phyloP scores from a whole-genome alignment of 2,329 filamentous ascomycete genomes.

The Colletotrichum tamarilloi region DNA sequence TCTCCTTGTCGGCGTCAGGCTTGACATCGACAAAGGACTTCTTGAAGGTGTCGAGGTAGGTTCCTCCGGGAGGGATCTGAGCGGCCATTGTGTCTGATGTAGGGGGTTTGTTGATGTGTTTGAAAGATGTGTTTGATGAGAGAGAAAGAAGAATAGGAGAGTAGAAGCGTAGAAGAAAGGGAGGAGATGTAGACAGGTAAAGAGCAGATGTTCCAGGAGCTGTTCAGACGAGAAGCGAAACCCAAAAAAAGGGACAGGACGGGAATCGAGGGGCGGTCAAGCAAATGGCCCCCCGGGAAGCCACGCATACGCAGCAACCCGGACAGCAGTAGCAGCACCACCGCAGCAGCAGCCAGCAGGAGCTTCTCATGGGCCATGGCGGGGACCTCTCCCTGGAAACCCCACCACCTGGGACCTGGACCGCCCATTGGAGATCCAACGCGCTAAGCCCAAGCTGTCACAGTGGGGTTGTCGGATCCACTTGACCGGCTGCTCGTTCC shows the following conservation, averaged over 20 bases:
- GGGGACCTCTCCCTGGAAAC: neutral
- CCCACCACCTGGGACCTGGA: constrained; percentile 12
- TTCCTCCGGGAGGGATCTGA: constrained; percentile 72
- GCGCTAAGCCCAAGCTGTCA: constrained; percentile 11
- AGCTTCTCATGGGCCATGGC: constrained; percentile 1
- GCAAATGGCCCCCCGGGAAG: constrained; percentile 7
- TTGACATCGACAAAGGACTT: constrained; percentile 87
- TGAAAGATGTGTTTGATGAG: neutral
- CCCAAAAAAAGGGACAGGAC: neutral
- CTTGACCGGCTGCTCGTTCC: neutral
- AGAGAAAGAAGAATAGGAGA: neutral
- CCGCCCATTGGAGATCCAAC: neutral
- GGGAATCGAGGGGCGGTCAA: constrained; percentile 35
- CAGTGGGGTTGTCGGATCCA: neutral
- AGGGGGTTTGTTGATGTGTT: constrained; percentile 16
- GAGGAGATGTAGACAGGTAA: neutral
- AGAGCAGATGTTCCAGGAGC: constrained; percentile 7
- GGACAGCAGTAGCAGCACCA: neutral
- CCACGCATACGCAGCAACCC: constrained; percentile 17
- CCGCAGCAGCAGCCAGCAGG: neutral
- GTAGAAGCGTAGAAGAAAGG: neutral
- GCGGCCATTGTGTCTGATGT: constrained; percentile 60
- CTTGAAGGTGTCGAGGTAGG: constrained; percentile 88
- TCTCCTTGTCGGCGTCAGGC: constrained; percentile 76
- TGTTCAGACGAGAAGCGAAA: constrained; percentile 15